phyloP scores from a whole-genome alignment of 176 grass and related monocot genomes.

The Hordeum marinum region DNA sequence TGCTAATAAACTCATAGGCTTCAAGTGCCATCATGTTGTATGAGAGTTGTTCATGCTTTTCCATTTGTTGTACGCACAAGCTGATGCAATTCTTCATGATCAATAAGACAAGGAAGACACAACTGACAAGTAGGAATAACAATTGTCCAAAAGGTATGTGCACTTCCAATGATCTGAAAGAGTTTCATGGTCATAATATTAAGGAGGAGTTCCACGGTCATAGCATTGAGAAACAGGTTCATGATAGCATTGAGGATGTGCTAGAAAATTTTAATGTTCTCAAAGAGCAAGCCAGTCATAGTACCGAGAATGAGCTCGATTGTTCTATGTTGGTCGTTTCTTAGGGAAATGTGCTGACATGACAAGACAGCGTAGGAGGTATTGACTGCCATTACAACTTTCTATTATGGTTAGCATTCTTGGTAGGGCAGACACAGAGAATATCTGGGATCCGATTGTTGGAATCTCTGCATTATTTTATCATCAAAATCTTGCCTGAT shows the following conservation, averaged over 20 bases:
- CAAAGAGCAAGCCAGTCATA: too few relatives aligned
- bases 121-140: background rate
- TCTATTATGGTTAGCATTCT: too few relatives aligned
- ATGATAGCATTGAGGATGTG: background rate
- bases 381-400: too few relatives aligned
- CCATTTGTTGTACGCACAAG: conserved; percentile 38
- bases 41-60: conserved; percentile 48
- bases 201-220: background rate
- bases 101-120: conserved; percentile 13
- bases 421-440: too few relatives aligned
- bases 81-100: conserved; percentile 9
- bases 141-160: conserved; percentile 19
- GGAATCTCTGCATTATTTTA: too few relatives aligned
- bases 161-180: conserved; percentile 16
- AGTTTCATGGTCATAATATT: background rate
- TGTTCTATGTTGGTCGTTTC: too few relatives aligned
- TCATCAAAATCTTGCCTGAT: too few relatives aligned
- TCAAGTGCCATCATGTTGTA: conserved; percentile 85
- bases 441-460: too few relatives aligned
- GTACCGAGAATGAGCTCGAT: too few relatives aligned
- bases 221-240: conserved; percentile 11
- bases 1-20: conserved; percentile 67
- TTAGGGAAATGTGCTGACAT: too few relatives aligned
- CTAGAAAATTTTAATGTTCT: background rate
- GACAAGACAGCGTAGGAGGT: too few relatives aligned